These are phyloP conservation scores for Elaeis guineensis DNA, from an alignment of 176 grass and related monocot genomes.

Conservation along the genomic window DNA sequence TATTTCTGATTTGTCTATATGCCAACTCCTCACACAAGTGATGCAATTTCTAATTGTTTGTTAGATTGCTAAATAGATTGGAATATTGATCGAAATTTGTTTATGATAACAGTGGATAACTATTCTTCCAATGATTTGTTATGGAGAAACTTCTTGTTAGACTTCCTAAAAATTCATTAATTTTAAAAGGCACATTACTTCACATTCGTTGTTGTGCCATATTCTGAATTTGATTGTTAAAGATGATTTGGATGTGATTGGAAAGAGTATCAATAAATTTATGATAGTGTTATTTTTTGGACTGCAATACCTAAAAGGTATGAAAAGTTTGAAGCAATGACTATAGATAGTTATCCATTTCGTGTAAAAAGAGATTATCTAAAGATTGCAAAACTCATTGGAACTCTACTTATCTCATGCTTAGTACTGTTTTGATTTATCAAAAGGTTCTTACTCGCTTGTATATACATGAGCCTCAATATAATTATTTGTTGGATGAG, in stretches of 20 bases:
- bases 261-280: slow-evolving; percentile 3
- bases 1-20: too few relatives aligned
- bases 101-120: too few relatives aligned
- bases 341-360: not conserved
- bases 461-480: not conserved
- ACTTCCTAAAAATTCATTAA: too few relatives aligned
- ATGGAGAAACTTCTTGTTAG: slow-evolving; percentile 7
- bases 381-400: slow-evolving; percentile 16
- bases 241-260: too few relatives aligned
- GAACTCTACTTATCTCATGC: not conserved
- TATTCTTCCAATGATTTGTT: too few relatives aligned
- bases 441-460: not conserved
- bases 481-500: not conserved
- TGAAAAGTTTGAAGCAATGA: not conserved
- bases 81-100: too few relatives aligned
- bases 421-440: not conserved
- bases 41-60: too few relatives aligned
- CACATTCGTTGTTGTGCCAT: too few relatives aligned
- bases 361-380: not conserved
- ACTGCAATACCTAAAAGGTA: slow-evolving; percentile 11
- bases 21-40: too few relatives aligned
- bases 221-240: too few relatives aligned
- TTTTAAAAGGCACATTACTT: too few relatives aligned
- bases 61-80: too few relatives aligned
- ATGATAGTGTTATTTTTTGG: slow-evolving; percentile 17